Base-by-base conservation (phyloP, 2,329 filamentous ascomycete genomes). In the Sclerotinia spermophila region DNA sequence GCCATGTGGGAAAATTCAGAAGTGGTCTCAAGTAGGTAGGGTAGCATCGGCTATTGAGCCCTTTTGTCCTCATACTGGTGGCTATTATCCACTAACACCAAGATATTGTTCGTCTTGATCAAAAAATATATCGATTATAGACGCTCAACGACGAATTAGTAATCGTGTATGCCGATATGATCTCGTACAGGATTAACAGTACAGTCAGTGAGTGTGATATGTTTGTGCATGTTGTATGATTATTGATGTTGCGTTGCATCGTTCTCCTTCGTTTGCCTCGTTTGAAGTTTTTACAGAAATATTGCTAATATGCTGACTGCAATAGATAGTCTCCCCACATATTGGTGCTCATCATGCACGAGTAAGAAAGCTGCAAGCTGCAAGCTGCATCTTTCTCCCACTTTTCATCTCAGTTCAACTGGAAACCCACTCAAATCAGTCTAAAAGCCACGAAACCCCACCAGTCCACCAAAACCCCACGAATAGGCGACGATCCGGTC, bases 401-500 rank as follows among this genome's bases (percentile, higher is more conserved):
- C 65, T 67, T 59, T 56, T 67, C 48, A 40, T 38, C 44, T 33
- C 33, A 40, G 21, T 48, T 56, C 30, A 19, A 27, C 24, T 35
- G 13, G 58, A 35, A 38, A 48, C 30, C 30, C 61, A 64, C 42
- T 48, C 61, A 67, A 62, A 27, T 15, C 48, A 40, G 24, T 44
- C 38, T n/a, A 30, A 56, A 60, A 42, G 19, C 15, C n/a, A n/a
- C n/a, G n/a, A n/a, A n/a, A n/a, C n/a, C n/a, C 48, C 45, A 51
- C 35, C 67, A 61, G 13, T 69, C 67, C 67, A 62, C 55, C 62
- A 53, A 66, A 69, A 67, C 67, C 56, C 67, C 67, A 69, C 56
- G 56, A 69, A 69, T 69, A 30, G 67, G 67, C 58, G 67, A 64
- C 58, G 58, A 69, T 69, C 67, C 58, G 58, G 58, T 53, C 67